phyloP scores from a whole-genome alignment of 2,329 filamentous ascomycete genomes.

The Diaporthe caulivora region DNA sequence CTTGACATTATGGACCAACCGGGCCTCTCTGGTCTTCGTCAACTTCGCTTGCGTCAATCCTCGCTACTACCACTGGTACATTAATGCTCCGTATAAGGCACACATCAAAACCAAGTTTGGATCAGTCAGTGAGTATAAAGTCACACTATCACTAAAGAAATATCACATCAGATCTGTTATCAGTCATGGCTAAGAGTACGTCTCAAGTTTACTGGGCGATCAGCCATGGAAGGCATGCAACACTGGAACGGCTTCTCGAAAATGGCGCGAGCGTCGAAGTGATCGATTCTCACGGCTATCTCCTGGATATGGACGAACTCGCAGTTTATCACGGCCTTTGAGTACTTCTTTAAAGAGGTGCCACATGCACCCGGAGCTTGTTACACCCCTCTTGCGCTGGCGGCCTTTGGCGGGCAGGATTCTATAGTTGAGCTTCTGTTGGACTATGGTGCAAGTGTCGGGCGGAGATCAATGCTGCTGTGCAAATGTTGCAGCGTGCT shows the following conservation, averaged over 20 bases:
- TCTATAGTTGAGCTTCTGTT: not conserved
- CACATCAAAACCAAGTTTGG: not conserved
- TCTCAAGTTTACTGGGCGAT: not conserved
- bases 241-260: not conserved
- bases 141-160: not conserved
- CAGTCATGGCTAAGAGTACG: not conserved
- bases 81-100: not conserved
- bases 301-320: not conserved
- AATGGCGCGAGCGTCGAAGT: not conserved
- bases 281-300: not conserved
- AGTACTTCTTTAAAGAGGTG: too few species aligned
- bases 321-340: too few species aligned
- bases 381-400: not conserved
- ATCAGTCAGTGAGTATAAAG: not conserved
- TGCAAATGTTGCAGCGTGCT: not conserved
- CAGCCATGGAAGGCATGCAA: not conserved
- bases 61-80: too few species aligned
- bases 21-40: too few species aligned
- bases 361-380: not conserved
- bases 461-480: not conserved
- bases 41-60: too few species aligned
- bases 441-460: not conserved
- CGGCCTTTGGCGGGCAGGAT: not conserved
- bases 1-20: too few species aligned
- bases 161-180: too few species aligned